Base-by-base conservation (phyloP, 805 yeast genomes). In the Torulaspora quercuum region DNA sequence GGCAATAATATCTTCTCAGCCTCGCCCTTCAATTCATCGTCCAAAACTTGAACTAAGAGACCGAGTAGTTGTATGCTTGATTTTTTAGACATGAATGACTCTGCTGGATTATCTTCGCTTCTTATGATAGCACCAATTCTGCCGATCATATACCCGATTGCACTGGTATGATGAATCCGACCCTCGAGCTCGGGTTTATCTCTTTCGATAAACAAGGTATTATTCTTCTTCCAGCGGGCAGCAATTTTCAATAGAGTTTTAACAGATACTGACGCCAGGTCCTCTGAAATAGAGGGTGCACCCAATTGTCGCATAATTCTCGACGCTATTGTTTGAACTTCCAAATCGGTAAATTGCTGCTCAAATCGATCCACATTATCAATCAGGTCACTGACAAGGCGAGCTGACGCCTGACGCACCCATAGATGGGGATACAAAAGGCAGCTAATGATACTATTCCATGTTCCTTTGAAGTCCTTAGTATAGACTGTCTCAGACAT, bases 361-460 rank as follows among this genome's bases (percentile, higher is more conserved):
- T 49, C 61, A 22, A 66, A 39, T 10, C 54, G 49, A 22, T 65
- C 61, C 18, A 50, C 29, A 33, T 71, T 67, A 6, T 71, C 52
- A 38, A 84, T 64, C 33, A 82, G 54, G 1, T 61, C 52, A 1
- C 81, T 79, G 25, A 79, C 57, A 21, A 86, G 64, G 35, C 89
- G 68, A 5, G 80, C 64, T 1, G 94, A 67, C 4, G 73, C 63
- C 41, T 82, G 67, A 50, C 97, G 75, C 5, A 89, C 82, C 97
- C 97, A 89, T 1, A 92, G 71, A 60, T 89, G 97, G 2, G 97
- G 97, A 56, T 76, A 89, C 34, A 89, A 65, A 36, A 88, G 67
- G 18, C 78, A 61, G 3, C 70, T 72, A 15, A 75, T 66, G 3
- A 82, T 60, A 11, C 61, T 55, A 3, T 57, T 48, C 88, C 90